Base-by-base conservation (phyloP, 306 rosid species). In the Morella rubra region DNA sequence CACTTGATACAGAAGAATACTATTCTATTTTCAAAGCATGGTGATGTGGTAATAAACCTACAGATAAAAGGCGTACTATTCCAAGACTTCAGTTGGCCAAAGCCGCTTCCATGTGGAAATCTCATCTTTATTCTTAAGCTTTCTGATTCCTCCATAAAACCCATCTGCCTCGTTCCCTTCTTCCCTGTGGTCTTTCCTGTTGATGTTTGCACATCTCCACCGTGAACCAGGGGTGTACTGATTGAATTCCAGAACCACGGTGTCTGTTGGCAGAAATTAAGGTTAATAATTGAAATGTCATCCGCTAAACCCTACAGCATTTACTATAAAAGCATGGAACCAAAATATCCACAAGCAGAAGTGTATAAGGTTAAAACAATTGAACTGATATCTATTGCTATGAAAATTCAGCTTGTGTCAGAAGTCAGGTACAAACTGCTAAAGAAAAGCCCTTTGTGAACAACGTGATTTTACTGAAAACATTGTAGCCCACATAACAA, bases 111-210 rank as follows among this genome's bases (percentile, higher is more conserved):
- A 95, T 22, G 67, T 73, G 64, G 87, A 79, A 79, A 92, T 87
- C 81, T 90, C 97, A 46, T 56, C 61, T 45, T 79, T 75, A 6
- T 10, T 75, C 72, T 71, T 66, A 44, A 95, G 89, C 92, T 92
- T 92, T 73, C 97, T 82, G 79, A 92, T 82, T 79, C 98, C 98
- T 3, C 98, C 98, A 13, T 92, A 95, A 68, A 95, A 95, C 15
- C 97, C 97, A 14, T 90, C 98, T 0, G 86, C 85, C 76, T 90
- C 98, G 14, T 92, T 88, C 66, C 97, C 98, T 49, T 95, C 97
- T 76, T 90, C 93, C 50, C 93, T 64, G 51, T 95, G 97, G 72
- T 91, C 87, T 84, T 84, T 88, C 83, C 98, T 78, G 71, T 82
- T 73, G 50, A 95, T 41, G 8, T 66, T 73, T 32, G 97, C 68